Evolutionary conservation across 768 basidiomycete genomes (phyloP).

Genomic region (Serendipita sp.): DNA sequence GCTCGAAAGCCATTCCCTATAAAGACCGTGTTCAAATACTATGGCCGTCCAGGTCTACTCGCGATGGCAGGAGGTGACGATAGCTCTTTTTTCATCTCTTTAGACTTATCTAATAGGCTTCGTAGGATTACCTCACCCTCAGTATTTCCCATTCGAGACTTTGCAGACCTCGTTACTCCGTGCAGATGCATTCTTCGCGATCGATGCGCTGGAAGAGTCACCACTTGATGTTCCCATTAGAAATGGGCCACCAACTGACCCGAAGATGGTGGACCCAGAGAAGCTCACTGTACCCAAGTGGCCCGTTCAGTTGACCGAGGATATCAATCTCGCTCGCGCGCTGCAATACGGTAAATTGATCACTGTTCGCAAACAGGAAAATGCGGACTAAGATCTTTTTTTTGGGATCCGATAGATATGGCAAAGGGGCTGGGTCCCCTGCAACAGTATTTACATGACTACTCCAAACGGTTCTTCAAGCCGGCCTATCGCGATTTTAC

Average conservation of each 20-base stretch:
- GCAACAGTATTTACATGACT: slow-evolving; percentile 39
- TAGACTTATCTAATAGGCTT: background rate
- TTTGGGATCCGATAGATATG: slow-evolving; percentile 13
- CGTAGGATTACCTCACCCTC: slow-evolving; percentile 47
- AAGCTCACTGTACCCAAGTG: slow-evolving; percentile 48
- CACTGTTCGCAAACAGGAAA: background rate
- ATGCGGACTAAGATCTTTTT: background rate
- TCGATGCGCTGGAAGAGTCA: background rate
- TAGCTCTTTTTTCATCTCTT: background rate
- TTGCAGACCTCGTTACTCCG: slow-evolving; percentile 22
- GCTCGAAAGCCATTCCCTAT: slow-evolving; percentile 39
- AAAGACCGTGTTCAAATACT: slow-evolving; percentile 51
- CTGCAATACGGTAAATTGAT: slow-evolving; percentile 55
- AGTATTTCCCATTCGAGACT: slow-evolving; percentile 53
- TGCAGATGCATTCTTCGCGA: background rate
- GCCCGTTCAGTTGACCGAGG: slow-evolving; percentile 23
- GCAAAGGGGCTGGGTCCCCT: slow-evolving; percentile 44
- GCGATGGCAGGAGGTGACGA: slow-evolving; percentile 60
- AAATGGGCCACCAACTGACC: slow-evolving; percentile 7
- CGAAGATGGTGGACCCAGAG: slow-evolving; percentile 27
- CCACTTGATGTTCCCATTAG: background rate
- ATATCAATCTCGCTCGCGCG: slow-evolving; percentile 43
- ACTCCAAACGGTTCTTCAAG: slow-evolving; percentile 31
- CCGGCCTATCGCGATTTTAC: slow-evolving; percentile 48
- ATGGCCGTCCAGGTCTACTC: slow-evolving; percentile 36